These are phyloP conservation scores for Trichomonascaceae sp. DNA, from an alignment of 1,139 yeast genomes.

Conservation along the genomic window DNA sequence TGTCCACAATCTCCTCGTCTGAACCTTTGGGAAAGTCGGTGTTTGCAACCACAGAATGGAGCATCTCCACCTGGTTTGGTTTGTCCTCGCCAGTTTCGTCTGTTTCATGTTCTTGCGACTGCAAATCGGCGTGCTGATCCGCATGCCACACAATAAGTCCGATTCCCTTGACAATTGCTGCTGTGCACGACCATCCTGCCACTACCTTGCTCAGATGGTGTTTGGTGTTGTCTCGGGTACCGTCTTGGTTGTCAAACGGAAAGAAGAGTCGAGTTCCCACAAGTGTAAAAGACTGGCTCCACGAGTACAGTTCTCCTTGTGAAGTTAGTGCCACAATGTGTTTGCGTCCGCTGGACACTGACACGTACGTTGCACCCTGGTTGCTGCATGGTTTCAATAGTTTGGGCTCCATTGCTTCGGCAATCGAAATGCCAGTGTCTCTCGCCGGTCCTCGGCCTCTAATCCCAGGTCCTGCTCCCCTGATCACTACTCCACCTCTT, in stretches of 20 bases:
- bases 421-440: neutral
- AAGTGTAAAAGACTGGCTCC: conserved; percentile 35
- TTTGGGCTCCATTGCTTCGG: neutral
- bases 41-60: neutral
- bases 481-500: neutral
- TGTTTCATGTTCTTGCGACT: too few species aligned
- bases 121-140: conserved; percentile 6
- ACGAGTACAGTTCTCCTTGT: conserved; percentile 39
- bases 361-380: neutral
- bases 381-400: too few species aligned
- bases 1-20: conserved; percentile 33
- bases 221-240: conserved; percentile 9
- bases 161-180: conserved; percentile 35
- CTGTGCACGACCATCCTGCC: conserved; percentile 61
- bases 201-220: conserved; percentile 34
- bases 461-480: neutral
- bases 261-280: conserved; percentile 39
- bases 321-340: conserved; percentile 53
- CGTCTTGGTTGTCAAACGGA: conserved; percentile 11
- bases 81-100: neutral
- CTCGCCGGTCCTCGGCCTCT: neutral
- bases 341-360: conserved; percentile 43
- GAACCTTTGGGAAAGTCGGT: conserved; percentile 19
- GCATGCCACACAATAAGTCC: conserved; percentile 53
- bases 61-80: neutral